A percentile compares a stretch with the other conserved stretches of the same genome.
These are phyloP conservation scores for Pterula multifida DNA, from an alignment of 1,284 basidiomycete species.

Conservation along the genomic window DNA sequence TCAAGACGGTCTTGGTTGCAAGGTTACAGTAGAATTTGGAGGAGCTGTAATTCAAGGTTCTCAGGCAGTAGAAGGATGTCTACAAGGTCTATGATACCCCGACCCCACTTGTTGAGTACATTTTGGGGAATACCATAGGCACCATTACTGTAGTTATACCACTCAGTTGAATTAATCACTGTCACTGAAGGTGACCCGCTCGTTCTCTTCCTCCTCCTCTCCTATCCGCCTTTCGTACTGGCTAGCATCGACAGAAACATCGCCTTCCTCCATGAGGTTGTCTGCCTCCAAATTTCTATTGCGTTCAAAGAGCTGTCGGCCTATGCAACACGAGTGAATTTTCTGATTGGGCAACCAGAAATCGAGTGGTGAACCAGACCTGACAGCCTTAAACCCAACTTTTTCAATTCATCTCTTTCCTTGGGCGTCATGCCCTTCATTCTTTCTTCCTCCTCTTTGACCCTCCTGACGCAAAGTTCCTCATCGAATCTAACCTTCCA, in stretches of 20 bases:
- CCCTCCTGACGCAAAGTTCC: conserved; percentile 48
- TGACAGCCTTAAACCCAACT: conserved; percentile 46
- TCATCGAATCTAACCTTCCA: conserved; percentile 78
- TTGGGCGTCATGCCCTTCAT: conserved; percentile 67
- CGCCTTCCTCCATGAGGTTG: conserved; percentile 69
- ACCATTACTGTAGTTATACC: background rate
- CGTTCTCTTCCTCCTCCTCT: conserved; percentile 49
- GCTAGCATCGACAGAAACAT: conserved; percentile 74
- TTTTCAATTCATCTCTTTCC: conserved; percentile 84
- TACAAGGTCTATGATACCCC: conserved; percentile 1
- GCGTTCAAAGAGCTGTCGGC: conserved; percentile 82
- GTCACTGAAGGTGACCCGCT: conserved; percentile 64
- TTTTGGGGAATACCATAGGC: background rate
- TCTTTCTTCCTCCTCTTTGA: conserved; percentile 73
- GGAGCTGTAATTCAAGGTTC: background rate
- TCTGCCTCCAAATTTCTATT: conserved; percentile 72
- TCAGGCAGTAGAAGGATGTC: background rate
- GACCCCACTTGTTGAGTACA: background rate
- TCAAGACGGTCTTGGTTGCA: background rate
- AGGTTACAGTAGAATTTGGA: background rate
- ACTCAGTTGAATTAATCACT: conserved; percentile 40
- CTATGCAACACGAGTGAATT: conserved; percentile 26
- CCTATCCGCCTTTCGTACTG: conserved; percentile 68
- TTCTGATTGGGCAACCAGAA: conserved; percentile 6
- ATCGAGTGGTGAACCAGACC: conserved; percentile 33